Evolutionary conservation across 306 rosid genomes (phyloP).

Genomic region (Pueraria montana): DNA sequence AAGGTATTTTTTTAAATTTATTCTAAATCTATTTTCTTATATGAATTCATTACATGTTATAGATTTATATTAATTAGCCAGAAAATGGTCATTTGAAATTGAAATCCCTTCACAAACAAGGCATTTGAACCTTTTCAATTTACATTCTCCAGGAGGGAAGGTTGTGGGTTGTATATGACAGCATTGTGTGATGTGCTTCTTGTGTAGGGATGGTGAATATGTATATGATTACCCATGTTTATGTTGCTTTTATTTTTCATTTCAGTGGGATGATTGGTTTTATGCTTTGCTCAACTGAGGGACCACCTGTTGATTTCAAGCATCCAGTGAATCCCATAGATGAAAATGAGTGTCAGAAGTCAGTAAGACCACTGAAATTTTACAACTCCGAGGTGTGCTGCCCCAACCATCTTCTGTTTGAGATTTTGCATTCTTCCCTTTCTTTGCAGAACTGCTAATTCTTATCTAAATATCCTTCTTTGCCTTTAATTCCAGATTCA

Average conservation of each 20-base stretch:
- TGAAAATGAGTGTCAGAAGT: conserved; percentile 53
- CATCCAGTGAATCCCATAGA: conserved; percentile 87
- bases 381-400: conserved; percentile 87
- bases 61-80: not conserved
- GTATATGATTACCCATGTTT: conserved; percentile 27
- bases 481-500: conserved; percentile 72
- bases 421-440: conserved; percentile 19
- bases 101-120: conserved; percentile 16
- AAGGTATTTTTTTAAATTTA: conserved; percentile 57
- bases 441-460: conserved; percentile 8
- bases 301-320: conserved; percentile 91
- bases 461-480: conserved; percentile 8
- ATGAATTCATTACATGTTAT: conserved; percentile 16
- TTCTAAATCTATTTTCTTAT: not conserved
- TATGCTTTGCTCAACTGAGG: conserved; percentile 99
- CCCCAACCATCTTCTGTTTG: conserved; percentile 11
- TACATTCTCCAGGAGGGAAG: not conserved
- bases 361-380: conserved; percentile 74
- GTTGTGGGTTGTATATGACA: not conserved
- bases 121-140: not conserved
- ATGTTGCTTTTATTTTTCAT: conserved; percentile 45
- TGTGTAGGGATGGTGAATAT: conserved; percentile 1
- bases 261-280: conserved; percentile 98
- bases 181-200: not conserved
- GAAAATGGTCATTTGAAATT: conserved; percentile 32